Evolutionary conservation across 352 stramenopile species (phyloP), one percentile per base, ranked within the genome.

Genomic region (Chrysophaeum taylorii): DNA sequence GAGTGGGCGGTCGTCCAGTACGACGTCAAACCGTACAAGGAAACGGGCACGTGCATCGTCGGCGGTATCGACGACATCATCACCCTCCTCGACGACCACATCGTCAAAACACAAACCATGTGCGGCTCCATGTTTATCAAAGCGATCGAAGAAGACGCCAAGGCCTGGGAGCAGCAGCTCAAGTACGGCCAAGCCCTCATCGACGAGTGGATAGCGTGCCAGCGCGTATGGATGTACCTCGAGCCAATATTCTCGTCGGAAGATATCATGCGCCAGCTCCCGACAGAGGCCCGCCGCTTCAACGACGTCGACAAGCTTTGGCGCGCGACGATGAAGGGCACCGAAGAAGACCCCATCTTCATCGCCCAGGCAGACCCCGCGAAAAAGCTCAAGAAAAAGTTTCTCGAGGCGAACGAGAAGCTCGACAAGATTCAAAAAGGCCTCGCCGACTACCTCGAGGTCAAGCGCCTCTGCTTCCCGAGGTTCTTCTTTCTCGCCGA

Each of bases 41-140:
- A 93, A 62, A 95, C 89, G 2, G 90, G 89, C 1, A 96, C 90
- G 23, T 96, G 82, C 70, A 69, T 97, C 1, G 76, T 85, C 18
- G 70, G 75, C 23, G 78, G 79, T 25, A 75, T 84, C 42, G 79
- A 85, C 62, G 91, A 96, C 39, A 93, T 97, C 63, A 82, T 96
- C 29, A 84, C 89, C 0, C 68, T 96, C 18, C 76, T 96, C 7
- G 89, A 96, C 72, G 91, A 96, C 53, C 91, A 97, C 64, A 77
- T 96, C 1, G 89, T 97, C 16, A 96, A 96, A 71, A 95, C 89
- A 0, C 90, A 97, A 75, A 96, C 89, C 1, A 96, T 97, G 89
- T 86, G 90, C 52, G 90, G 90, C 1, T 96, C 89, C 5, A 90
- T 89, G 21, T 96, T 94, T 75, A 94, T 96, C 63, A 90, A 94